phyloP scores from a whole-genome alignment of 2,329 filamentous ascomycete species.

The Colletotrichum endophyticum region DNA sequence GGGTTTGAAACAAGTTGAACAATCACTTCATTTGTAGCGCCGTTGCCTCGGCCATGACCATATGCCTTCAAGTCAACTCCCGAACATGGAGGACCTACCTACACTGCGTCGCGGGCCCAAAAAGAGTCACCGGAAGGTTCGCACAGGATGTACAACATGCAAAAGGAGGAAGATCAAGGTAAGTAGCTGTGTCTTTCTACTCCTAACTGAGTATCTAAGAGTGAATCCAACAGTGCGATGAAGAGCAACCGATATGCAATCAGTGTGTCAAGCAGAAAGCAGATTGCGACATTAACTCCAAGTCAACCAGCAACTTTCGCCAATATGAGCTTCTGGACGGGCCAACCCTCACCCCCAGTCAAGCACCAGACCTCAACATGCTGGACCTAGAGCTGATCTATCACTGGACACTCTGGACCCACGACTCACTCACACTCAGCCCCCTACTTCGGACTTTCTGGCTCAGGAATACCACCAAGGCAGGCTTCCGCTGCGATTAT shows the following conservation, averaged over 20 bases:
- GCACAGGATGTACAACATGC: conserved; percentile 40
- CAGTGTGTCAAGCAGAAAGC: conserved; percentile 44
- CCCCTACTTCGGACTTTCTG: conserved; percentile 47
- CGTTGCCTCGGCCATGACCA: neutral
- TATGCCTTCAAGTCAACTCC: neutral
- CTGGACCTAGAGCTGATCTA: conserved; percentile 57
- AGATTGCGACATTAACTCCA: conserved; percentile 34
- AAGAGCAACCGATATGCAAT: conserved; percentile 38
- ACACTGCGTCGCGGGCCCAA: neutral
- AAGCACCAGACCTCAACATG: conserved; percentile 33
- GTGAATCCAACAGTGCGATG: conserved; percentile 37
- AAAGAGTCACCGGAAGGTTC: conserved; percentile 30
- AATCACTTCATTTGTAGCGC: neutral
- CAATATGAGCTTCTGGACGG: neutral
- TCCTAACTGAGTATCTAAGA: neutral
- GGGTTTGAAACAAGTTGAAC: neutral
- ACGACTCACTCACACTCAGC: conserved; percentile 47
- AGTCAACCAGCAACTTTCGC: neutral
- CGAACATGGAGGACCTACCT: neutral
- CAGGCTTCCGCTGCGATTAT: conserved; percentile 49
- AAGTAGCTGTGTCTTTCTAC: neutral
- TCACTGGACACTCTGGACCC: conserved; percentile 54
- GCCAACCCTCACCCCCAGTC: neutral
- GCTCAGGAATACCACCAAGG: conserved; percentile 47
- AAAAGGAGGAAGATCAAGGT: conserved; percentile 45